Base-by-base conservation (phyloP, 129 eudicot genomes). In the Pulicaria dysenterica region DNA sequence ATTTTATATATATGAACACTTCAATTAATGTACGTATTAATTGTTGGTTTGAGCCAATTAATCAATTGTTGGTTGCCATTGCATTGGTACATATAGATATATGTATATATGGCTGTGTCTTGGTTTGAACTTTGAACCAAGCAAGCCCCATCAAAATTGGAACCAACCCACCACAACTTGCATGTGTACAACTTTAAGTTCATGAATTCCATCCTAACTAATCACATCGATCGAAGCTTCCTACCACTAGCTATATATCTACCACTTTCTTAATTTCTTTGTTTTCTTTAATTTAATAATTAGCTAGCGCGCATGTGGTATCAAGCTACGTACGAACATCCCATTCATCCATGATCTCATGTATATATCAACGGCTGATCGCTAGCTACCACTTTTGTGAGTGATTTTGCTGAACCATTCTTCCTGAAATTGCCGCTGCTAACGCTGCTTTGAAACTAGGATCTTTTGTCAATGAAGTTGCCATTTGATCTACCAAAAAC, bases 341-440 rank as follows among this genome's bases (percentile, higher is more conserved):
- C n/a, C 79, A 55, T 62, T 48, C 70, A 48, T 57, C 56, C 70
- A 48, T 57, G 61, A 60, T 73, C 58, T 34, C 75, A 50, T 41
- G 5, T 43, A 43, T 41, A 43, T 43, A 43, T 41, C 51, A 41
- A 40, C 14, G 7, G 14, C 6, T 70, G 39, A 12, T 31, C 49
- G 55, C 70, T 64, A 11, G 19, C 75, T 77, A 84, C 85, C 83
- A 80, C 48, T 88, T 80, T 14, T 83, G 86, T 48, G 86, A 46
- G 51, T 82, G 78, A 56, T 83, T 89, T 63, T 83, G 85, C 56
- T 87, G 96, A 46, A 80, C 80, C 66, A 94, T 83, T 81, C 85
- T 90, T 19, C 99, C 97, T 0, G 99, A 90, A 58, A 94, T 90
- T 31, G 99, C 99, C 0, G 97, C 91, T 13, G 97, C 97, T 11